Conservation (phyloP, 2,329 filamentous ascomycete genomes). For the Keithomyces neogunnii region DNA sequence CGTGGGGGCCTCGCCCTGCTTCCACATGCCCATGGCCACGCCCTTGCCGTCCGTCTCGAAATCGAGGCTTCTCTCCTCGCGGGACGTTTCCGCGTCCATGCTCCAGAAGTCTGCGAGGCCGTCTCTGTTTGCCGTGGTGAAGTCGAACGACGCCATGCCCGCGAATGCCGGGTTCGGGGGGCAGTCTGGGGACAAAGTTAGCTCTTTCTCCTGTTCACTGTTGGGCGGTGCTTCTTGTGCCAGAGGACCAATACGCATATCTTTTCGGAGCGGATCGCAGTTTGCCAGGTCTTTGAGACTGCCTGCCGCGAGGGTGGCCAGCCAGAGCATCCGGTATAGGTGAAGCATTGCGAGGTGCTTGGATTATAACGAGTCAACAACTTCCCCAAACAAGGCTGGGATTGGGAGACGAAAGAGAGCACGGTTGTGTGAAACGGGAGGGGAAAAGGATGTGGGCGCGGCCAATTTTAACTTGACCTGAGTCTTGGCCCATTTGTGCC, state of each 20-base stretch:
- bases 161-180: conserved; percentile 60
- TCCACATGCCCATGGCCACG: conserved; percentile 44
- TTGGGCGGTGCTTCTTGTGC: not conserved
- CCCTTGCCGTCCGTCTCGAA: conserved; percentile 19
- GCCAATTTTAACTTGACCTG: not conserved
- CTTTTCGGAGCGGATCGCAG: conserved; percentile 17
- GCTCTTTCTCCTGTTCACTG: not conserved
- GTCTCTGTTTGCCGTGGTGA: conserved; percentile 49
- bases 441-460: not conserved
- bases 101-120: conserved; percentile 19
- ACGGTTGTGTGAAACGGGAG: not conserved
- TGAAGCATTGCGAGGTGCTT: not conserved
- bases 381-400: too few relatives aligned
- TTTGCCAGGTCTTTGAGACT: conserved; percentile 13
- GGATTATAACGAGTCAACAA: not conserved
- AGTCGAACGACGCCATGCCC: conserved; percentile 45
- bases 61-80: conserved; percentile 17
- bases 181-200: conserved; percentile 30
- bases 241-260: conserved; percentile 13
- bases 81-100: conserved; percentile 23
- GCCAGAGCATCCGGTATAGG: not conserved
- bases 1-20: conserved; percentile 47
- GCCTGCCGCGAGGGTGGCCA: conserved; percentile 8
- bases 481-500: not conserved
- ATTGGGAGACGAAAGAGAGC: too few relatives aligned